Conservation (phyloP, 192 early-diverging fungal species). For the Coemansia brasiliensis region DNA sequence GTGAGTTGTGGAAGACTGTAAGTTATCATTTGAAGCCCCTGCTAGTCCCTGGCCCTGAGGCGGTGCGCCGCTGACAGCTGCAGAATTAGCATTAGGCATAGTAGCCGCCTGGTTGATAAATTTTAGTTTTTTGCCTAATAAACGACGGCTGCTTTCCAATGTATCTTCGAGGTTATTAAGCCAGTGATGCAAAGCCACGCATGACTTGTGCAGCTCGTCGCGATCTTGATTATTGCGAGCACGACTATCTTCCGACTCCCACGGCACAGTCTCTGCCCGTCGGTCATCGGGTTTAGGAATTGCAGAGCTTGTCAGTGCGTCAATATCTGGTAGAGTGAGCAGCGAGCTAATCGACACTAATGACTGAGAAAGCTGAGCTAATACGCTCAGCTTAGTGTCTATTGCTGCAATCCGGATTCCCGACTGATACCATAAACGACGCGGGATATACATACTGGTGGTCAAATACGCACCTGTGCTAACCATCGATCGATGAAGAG, state of each 20-base stretch:
- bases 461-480: slow-evolving; percentile 49
- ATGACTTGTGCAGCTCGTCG: slow-evolving; percentile 50
- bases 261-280: slow-evolving; percentile 37
- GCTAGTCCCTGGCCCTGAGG: slow-evolving; percentile 15
- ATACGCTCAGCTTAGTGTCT: slow-evolving; percentile 51
- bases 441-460: slow-evolving; percentile 46
- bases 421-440: slow-evolving; percentile 54
- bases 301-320: slow-evolving; percentile 18
- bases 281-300: slow-evolving; percentile 16
- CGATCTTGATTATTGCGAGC: slow-evolving; percentile 21
- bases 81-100: neutral
- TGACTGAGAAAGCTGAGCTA: slow-evolving; percentile 48
- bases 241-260: slow-evolving; percentile 41
- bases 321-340: slow-evolving; percentile 33
- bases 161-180: slow-evolving; percentile 50
- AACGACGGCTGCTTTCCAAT: slow-evolving; percentile 44
- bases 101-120: slow-evolving; percentile 25
- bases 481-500: slow-evolving; percentile 53
- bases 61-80: neutral
- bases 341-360: slow-evolving; percentile 38
- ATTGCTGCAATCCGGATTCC: slow-evolving; percentile 55
- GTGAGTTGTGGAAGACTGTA: slow-evolving; percentile 36
- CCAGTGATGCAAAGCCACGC: slow-evolving; percentile 54
- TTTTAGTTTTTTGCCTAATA: slow-evolving; percentile 51
- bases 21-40: slow-evolving; percentile 33